phyloP scores from a whole-genome alignment of 306 rosid species.

The Spatholobus suberectus region DNA sequence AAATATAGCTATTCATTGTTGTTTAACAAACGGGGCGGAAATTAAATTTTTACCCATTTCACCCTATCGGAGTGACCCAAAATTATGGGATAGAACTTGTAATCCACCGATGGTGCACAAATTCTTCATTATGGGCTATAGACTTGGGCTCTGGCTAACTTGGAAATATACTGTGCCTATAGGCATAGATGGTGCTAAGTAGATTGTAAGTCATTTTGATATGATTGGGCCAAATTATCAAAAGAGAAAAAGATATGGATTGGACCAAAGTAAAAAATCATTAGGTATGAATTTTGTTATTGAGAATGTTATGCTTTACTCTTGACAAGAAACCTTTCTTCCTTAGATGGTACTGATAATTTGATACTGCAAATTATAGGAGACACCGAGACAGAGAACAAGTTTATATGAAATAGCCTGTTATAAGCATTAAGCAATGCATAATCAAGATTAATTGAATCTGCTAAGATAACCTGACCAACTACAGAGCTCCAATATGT shows the following conservation, averaged over 20 bases:
- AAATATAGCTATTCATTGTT: neutral
- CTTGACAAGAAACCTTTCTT: neutral
- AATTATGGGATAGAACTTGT: neutral
- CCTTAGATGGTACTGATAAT: neutral
- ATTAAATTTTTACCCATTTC: neutral
- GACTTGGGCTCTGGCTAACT: neutral
- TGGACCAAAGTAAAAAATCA: no score
- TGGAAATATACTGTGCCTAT: neutral
- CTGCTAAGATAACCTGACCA: neutral
- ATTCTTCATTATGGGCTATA: neutral
- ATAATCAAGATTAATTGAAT: slow-evolving; percentile 15
- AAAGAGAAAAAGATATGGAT: no score
- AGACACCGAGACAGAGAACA: slow-evolving; percentile 23
- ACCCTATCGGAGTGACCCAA: neutral
- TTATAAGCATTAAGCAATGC: neutral
- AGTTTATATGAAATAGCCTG: neutral
- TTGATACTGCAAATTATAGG: neutral
- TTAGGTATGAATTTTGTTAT: neutral
- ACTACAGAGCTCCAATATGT: neutral
- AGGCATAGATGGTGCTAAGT: neutral
- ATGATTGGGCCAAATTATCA: neutral
- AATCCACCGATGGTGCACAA: neutral
- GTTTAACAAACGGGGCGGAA: neutral
- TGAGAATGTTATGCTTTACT: neutral
- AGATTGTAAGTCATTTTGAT: neutral